Evolutionary conservation across 306 rosid species (phyloP).

Genomic region (Clitoria ternatea): DNA sequence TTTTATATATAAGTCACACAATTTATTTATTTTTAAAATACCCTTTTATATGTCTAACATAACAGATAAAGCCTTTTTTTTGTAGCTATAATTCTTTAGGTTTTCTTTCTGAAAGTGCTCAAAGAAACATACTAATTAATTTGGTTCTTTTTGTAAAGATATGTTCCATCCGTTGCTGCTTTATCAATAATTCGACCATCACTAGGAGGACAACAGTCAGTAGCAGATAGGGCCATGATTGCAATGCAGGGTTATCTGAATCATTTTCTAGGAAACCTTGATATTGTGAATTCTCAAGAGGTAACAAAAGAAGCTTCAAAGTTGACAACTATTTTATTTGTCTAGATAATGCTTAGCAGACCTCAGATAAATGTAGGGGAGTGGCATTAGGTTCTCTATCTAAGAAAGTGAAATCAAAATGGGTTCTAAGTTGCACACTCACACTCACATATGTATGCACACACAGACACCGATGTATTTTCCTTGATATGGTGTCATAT

Average conservation of each 20-base stretch:
- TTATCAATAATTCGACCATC: conserved; percentile 79
- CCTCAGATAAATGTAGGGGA: conserved; percentile 2
- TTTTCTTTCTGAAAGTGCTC: neutral
- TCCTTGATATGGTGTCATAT: too few species aligned
- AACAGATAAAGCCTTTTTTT: conserved; percentile 2
- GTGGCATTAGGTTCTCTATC: neutral
- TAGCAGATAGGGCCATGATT: conserved; percentile 67
- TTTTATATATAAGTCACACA: too few species aligned
- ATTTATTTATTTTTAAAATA: too few species aligned
- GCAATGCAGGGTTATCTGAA: conserved; percentile 90
- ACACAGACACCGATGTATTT: too few species aligned
- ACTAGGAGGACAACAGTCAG: conserved; percentile 67
- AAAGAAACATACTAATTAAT: conserved; percentile 5
- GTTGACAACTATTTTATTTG: neutral
- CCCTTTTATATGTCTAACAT: neutral
- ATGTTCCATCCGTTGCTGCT: conserved; percentile 82
- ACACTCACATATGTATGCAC: too few species aligned
- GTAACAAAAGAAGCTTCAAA: conserved; percentile 32
- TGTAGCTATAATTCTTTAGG: neutral
- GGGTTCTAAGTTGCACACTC: too few species aligned
- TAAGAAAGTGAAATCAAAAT: neutral
- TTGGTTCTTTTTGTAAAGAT: conserved; percentile 40
- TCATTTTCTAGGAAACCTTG: conserved; percentile 76
- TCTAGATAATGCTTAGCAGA: neutral
- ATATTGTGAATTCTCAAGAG: conserved; percentile 87